Conservation (phyloP, 768 basidiomycete genomes). For the Lanmaoa rubissima region DNA sequence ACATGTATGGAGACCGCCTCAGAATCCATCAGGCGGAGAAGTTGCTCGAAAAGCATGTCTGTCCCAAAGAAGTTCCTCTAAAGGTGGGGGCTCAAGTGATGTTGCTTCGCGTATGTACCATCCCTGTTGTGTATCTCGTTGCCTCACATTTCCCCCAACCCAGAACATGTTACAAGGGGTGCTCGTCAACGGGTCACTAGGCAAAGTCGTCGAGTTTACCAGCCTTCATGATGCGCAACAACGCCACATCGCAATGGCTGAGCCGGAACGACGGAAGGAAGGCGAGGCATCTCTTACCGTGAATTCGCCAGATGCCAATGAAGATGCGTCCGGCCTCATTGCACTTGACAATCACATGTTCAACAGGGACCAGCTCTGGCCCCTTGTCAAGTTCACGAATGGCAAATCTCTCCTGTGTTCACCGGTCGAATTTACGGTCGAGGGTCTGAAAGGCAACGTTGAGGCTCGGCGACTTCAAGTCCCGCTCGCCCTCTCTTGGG, state of each 20-base stretch:
- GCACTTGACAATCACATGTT: slow-evolving; percentile 17
- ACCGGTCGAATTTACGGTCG: slow-evolving; percentile 35
- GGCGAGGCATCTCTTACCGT: not conserved
- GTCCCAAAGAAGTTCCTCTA: slow-evolving; percentile 45
- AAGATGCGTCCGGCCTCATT: slow-evolving; percentile 11
- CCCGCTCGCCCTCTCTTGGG: slow-evolving; percentile 89
- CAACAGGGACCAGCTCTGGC: slow-evolving; percentile 25
- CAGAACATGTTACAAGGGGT: slow-evolving; percentile 34
- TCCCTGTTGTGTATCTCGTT: not conserved
- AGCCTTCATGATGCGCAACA: slow-evolving; percentile 28
- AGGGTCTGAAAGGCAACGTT: slow-evolving; percentile 31
- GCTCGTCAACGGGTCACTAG: slow-evolving; percentile 89
- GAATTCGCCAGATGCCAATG: not conserved
- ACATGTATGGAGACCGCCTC: slow-evolving; percentile 38
- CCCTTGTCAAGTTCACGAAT: slow-evolving; percentile 38
- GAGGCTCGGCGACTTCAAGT: slow-evolving; percentile 50
- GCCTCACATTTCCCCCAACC: not conserved
- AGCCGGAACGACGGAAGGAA: slow-evolving; percentile 23
- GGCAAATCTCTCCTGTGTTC: slow-evolving; percentile 28
- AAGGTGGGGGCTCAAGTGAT: slow-evolving; percentile 83
- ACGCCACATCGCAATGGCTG: slow-evolving; percentile 28
- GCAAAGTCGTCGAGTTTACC: slow-evolving; percentile 53
- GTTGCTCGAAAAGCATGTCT: slow-evolving; percentile 49
- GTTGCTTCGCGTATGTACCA: slow-evolving; percentile 39
- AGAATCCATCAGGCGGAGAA: slow-evolving; percentile 24